Conservation (phyloP, 2,329 filamentous ascomycete genomes). For the Hirsutella thompsonii region DNA sequence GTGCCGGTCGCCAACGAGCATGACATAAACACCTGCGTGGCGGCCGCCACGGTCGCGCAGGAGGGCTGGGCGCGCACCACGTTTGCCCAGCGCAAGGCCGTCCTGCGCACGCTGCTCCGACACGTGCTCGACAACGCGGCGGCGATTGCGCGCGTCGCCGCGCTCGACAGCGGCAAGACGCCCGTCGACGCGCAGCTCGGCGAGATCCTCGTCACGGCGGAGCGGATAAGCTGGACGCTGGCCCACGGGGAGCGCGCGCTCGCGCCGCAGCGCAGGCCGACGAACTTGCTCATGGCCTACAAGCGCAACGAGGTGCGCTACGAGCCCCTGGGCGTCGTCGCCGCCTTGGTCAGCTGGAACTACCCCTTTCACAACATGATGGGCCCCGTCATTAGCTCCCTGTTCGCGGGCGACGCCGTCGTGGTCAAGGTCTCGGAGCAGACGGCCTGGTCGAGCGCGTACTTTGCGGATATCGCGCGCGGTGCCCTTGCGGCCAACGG, state of each 20-base stretch:
- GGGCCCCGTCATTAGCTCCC: conserved; percentile 75
- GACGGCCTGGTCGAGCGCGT: conserved; percentile 81
- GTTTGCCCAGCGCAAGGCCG: conserved; percentile 63
- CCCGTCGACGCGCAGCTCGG: conserved; percentile 88
- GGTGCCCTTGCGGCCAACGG: conserved; percentile 73
- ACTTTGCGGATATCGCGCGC: conserved; percentile 69
- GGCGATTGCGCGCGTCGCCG: conserved; percentile 71
- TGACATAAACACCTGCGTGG: conserved; percentile 71
- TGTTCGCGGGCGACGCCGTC: conserved; percentile 86
- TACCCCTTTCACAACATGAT: conserved; percentile 94
- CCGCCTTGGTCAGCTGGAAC: conserved; percentile 93
- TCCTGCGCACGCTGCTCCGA: conserved; percentile 69
- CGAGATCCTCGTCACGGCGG: conserved; percentile 84
- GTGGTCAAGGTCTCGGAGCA: conserved; percentile 92
- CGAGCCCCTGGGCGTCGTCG: conserved; percentile 85
- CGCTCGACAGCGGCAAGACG: conserved; percentile 90
- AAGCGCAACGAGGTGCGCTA: conserved; percentile 86
- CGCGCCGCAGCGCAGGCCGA: conserved; percentile 58
- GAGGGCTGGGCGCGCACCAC: conserved; percentile 62
- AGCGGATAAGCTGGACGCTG: conserved; percentile 93
- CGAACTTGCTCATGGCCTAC: conserved; percentile 88
- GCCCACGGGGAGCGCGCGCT: conserved; percentile 78
- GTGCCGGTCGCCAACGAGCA: conserved; percentile 63
- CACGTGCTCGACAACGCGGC: conserved; percentile 83
- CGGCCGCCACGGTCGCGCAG: conserved; percentile 63